These are phyloP conservation scores for Sporormia fimetaria DNA, from an alignment of 495 filamentous ascomycete genomes.

Conservation along the genomic window DNA sequence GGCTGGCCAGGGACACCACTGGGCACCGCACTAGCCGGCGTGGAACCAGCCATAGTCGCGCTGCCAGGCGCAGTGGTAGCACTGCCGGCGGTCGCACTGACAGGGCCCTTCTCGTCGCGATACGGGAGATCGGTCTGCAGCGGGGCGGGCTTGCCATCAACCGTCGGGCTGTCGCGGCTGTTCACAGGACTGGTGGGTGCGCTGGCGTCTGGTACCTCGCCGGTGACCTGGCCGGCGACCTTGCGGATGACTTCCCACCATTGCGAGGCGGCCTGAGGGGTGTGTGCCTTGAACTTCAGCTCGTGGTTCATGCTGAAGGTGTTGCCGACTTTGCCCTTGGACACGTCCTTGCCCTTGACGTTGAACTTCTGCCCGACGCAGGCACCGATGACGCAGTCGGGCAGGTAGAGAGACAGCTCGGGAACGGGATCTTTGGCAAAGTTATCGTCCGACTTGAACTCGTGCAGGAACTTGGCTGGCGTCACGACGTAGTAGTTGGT, in stretches of 20 bases:
- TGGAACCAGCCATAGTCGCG: slow-evolving; percentile 8
- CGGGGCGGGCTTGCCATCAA: slow-evolving; percentile 22
- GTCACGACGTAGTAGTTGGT: slow-evolving; percentile 84
- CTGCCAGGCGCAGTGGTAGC: slow-evolving; percentile 7
- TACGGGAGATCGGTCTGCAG: slow-evolving; percentile 34
- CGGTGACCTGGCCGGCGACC: slow-evolving; percentile 28
- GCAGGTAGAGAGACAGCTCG: slow-evolving; percentile 81
- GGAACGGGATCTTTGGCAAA: slow-evolving; percentile 67
- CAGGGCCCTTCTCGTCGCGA: slow-evolving; percentile 20
- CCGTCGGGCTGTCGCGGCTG: background rate
- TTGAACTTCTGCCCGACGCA: slow-evolving; percentile 75
- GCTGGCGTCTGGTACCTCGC: slow-evolving; percentile 24
- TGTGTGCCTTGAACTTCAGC: slow-evolving; percentile 61
- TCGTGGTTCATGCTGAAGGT: slow-evolving; percentile 53
- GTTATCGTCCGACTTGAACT: slow-evolving; percentile 91
- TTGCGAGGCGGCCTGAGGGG: slow-evolving; percentile 59
- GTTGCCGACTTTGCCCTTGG: slow-evolving; percentile 47
- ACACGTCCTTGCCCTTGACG: slow-evolving; percentile 85
- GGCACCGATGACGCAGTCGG: slow-evolving; percentile 72
- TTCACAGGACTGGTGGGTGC: slow-evolving; percentile 21
- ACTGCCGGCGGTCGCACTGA: slow-evolving; percentile 3
- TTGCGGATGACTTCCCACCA: slow-evolving; percentile 62
- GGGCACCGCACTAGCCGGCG: slow-evolving; percentile 5
- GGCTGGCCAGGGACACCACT: slow-evolving; percentile 17
- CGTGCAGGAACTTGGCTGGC: slow-evolving; percentile 74